Base-by-base conservation (phyloP, 305 asterid species). In the Fraxinus greggii region DNA sequence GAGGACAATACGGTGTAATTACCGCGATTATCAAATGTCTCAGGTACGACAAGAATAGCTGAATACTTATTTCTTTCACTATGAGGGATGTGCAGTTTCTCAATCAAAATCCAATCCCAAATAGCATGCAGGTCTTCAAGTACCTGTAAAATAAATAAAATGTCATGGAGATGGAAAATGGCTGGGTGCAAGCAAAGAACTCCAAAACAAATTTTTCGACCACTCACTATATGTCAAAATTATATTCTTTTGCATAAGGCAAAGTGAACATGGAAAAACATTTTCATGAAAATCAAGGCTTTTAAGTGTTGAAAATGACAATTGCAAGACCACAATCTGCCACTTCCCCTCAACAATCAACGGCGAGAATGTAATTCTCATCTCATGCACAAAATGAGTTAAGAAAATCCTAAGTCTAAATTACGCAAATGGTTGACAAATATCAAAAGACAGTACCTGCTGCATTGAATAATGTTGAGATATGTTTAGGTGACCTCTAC, bases 11-110 rank as follows among this genome's bases (percentile, higher is more conserved):
- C 63, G 26, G 80, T 36, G 81, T 51, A 45, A 72, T 84, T 94
- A 95, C 99, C 99, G 1, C 96, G 97, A 78, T 84, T 94, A 85
- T 96, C 99, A 85, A 94, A 93, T 72, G 98, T 89, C 90, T 96
- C 99, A 0, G 99, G 95, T 80, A 94, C 89, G 85, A 96, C 98
- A 91, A 96, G 89, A 85, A 94, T 75, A 61, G 97, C 98, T 80
- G 98, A 87, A 82, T 90, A 96, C 89, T 82, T 89, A 81, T 89
- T 90, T 89, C 99, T 90, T 83, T 90, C 90, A 84, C 84, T 87
- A 38, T 36, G 93, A 48, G 93, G 91, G 82, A 96, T 92, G 82
- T 89, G 84, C 82, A 96, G 86, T 79, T 94, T 94, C 81, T 93
- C 97, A 75, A 84, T 83, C 93, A 96, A 89, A 86, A 90, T 84